Conservation (phyloP, 2,329 filamentous ascomycete genomes). For the Furcasterigmium furcatum region DNA sequence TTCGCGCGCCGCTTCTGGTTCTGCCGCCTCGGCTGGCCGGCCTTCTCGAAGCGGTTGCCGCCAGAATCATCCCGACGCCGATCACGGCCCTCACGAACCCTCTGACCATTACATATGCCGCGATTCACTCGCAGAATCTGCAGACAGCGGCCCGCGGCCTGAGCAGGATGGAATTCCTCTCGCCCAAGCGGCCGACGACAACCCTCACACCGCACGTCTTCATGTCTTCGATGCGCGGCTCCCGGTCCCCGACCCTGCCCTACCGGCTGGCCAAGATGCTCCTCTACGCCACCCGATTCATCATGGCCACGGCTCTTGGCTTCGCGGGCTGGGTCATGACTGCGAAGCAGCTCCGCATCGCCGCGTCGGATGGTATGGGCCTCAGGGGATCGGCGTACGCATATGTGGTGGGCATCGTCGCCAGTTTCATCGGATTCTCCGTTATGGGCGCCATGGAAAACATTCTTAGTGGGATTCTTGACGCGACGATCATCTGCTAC, state of each 20-base stretch:
- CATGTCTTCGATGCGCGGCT: constrained; percentile 20
- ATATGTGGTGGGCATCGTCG: constrained; percentile 89
- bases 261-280: constrained; percentile 91
- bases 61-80: constrained; percentile 79
- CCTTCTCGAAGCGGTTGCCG: constrained; percentile 69
- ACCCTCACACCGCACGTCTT: constrained; percentile 59
- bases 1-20: constrained; percentile 81
- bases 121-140: constrained; percentile 87
- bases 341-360: constrained; percentile 70
- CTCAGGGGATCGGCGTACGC: constrained; percentile 84
- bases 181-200: constrained; percentile 69
- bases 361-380: constrained; percentile 47
- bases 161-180: constrained; percentile 78
- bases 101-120: constrained; percentile 85
- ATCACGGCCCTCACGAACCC: constrained; percentile 87
- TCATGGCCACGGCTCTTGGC: constrained; percentile 85
- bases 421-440: constrained; percentile 92
- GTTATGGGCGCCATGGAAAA: constrained; percentile 89
- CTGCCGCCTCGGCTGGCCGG: constrained; percentile 67
- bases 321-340: constrained; percentile 97
- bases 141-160: constrained; percentile 74
- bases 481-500: constrained; percentile 90
- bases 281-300: constrained; percentile 83
- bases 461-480: constrained; percentile 80
- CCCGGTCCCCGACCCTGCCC: constrained; percentile 57